Evolutionary conservation across 2,329 filamentous ascomycete species (phyloP), one percentile per base, ranked within the genome.

Genomic region (Curvularia sp.): DNA sequence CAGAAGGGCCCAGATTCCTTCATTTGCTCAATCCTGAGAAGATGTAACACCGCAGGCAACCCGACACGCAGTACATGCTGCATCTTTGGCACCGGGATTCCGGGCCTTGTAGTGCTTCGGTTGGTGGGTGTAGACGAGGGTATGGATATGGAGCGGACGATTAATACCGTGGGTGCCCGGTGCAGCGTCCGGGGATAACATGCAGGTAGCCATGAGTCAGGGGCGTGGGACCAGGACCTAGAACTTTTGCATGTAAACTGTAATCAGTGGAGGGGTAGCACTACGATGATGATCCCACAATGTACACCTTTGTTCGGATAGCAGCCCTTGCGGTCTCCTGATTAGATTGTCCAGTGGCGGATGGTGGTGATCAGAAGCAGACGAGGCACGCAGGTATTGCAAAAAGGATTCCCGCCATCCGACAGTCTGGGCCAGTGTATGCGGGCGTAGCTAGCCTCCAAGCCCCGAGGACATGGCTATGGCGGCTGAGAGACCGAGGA

Each of bases 181-280:
- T 53, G 54, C 54, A 57, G 42, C 31, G 28, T 57, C 20, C 54
- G 30, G 52, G 49, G 49, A 42, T 42, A 26, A 33, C 24, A 47
- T 26, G 20, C 43, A 38, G 20, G 31, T 18, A 44, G 54, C 54
- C 18, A 42, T 47, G 53, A 52, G 47, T 53, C 54, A 28, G 15
- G 15, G 20, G n/a, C 41, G 9, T 26, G 44, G 12, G 49, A 57
- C 33, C 18, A 30, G 12, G 49, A 57, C 33, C 24, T 41, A 39
- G 42, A 49, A 26, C 46, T 33, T 13, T 38, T 12, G 5, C 15
- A 24, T 4, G 13, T 26, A 26, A 28, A 18, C 4, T 28, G 10
- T 28, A 44, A 24, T 44, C 7, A 28, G 10, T 18, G 7, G 35
- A 38, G 35, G 15, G 35, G 35, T 38, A 18, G 15, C 15, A 18